phyloP scores from a whole-genome alignment of 192 early-diverging fungal species.

The Backusella circina region DNA sequence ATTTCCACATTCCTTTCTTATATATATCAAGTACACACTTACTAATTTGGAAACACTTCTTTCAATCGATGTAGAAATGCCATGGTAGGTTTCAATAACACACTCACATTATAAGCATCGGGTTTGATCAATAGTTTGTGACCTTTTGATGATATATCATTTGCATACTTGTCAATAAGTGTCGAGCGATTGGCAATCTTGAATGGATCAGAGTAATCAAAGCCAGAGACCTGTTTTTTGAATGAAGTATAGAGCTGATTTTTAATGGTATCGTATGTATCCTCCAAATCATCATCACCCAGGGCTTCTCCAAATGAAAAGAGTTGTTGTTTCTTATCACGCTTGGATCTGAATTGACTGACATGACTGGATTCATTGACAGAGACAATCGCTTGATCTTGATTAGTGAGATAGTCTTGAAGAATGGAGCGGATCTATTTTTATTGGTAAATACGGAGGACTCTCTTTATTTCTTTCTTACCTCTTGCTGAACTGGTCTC shows the following conservation, averaged over 20 bases:
- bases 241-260: slow-evolving; percentile 12
- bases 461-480: slow-evolving; percentile 6
- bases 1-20: too few relatives aligned
- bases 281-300: slow-evolving; percentile 14
- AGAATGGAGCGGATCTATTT: slow-evolving; percentile 38
- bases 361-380: slow-evolving; percentile 23
- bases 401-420: slow-evolving; percentile 43
- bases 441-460: not conserved
- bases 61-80: slow-evolving; percentile 57
- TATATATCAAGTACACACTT: slow-evolving; percentile 14
- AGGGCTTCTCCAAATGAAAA: slow-evolving; percentile 35
- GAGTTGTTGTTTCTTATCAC: slow-evolving; percentile 25
- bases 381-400: slow-evolving; percentile 29
- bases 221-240: slow-evolving; percentile 21
- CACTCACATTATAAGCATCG: slow-evolving; percentile 65
- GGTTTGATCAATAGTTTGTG: slow-evolving; percentile 65
- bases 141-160: slow-evolving; percentile 49
- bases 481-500: slow-evolving; percentile 43
- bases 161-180: slow-evolving; percentile 58
- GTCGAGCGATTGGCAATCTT: not conserved
- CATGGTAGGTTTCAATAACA: slow-evolving; percentile 66
- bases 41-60: slow-evolving; percentile 47
- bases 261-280: slow-evolving; percentile 27
- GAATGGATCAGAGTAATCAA: not conserved
- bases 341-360: slow-evolving; percentile 1